phyloP scores from a whole-genome alignment of 495 filamentous ascomycete species.

The Bacidia rubella region DNA sequence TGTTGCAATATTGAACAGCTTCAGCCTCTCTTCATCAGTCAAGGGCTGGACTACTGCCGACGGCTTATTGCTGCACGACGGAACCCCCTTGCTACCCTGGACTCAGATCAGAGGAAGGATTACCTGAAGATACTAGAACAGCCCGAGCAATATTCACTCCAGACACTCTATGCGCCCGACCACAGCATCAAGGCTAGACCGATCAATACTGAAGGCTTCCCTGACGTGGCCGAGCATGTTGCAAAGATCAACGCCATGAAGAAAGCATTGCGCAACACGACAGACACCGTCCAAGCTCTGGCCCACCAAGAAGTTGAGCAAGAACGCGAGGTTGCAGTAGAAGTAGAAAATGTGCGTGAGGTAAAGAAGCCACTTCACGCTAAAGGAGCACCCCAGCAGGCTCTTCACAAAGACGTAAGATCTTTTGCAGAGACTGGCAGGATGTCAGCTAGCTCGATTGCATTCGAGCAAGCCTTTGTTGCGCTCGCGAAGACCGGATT shows the following conservation, averaged over 20 bases:
- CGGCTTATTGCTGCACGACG: slow-evolving; percentile 19
- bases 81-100: slow-evolving; percentile 22
- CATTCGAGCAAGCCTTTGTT: slow-evolving; percentile 22
- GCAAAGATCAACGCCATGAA: slow-evolving; percentile 19
- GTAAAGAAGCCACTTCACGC: slow-evolving; percentile 23
- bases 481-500: slow-evolving; percentile 23
- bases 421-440: slow-evolving; percentile 28
- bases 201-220: slow-evolving; percentile 3
- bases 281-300: slow-evolving; percentile 23
- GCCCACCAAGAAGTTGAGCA: slow-evolving; percentile 34
- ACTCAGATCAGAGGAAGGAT: slow-evolving; percentile 20
- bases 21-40: slow-evolving; percentile 40
- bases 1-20: slow-evolving; percentile 42
- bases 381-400: slow-evolving; percentile 20
- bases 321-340: slow-evolving; percentile 29
- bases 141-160: slow-evolving; percentile 31
- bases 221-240: slow-evolving; percentile 17
- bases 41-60: slow-evolving; percentile 43
- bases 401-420: slow-evolving; percentile 25
- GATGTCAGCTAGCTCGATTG: slow-evolving; percentile 17
- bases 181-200: slow-evolving; percentile 4
- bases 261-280: slow-evolving; percentile 18
- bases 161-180: slow-evolving; percentile 30
- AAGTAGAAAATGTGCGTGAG: slow-evolving; percentile 29
- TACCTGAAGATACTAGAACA: slow-evolving; percentile 29